Conservation (phyloP, 2,329 filamentous ascomycete genomes). For the Aspergillus terreus region DNA sequence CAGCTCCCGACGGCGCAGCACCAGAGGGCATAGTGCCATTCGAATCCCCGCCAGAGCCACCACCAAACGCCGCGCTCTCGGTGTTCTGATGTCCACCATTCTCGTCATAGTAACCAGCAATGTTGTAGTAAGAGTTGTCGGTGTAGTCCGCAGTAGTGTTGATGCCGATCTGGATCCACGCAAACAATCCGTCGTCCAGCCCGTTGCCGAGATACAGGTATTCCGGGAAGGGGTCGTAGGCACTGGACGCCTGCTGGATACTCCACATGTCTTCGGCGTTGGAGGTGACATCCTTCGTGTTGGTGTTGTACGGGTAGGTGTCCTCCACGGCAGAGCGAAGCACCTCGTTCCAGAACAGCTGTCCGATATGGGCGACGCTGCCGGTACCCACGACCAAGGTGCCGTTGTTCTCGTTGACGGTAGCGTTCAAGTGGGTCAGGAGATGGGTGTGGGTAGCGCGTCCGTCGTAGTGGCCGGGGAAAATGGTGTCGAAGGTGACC, state of each 20-base stretch:
- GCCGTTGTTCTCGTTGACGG: conserved; percentile 38
- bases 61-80: conserved; percentile 12
- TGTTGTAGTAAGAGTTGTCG: conserved; percentile 21
- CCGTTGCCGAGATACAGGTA: conserved; percentile 52
- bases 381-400: conserved; percentile 43
- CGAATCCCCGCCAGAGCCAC: conserved; percentile 7
- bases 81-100: conserved; percentile 19
- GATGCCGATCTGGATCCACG: conserved; percentile 49
- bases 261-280: conserved; percentile 45
- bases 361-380: conserved; percentile 47
- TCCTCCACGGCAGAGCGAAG: conserved; percentile 43
- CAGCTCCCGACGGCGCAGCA: neutral
- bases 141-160: conserved; percentile 36
- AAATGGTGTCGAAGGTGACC: conserved; percentile 46
- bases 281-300: conserved; percentile 29
- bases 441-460: conserved; percentile 51
- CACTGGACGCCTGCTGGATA: conserved; percentile 38
- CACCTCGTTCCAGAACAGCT: conserved; percentile 49
- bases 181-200: conserved; percentile 45
- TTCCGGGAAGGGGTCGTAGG: conserved; percentile 52
- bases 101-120: conserved; percentile 21
- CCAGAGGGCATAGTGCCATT: conserved; percentile 14
- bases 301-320: conserved; percentile 35
- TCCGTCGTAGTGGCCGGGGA: conserved; percentile 47
- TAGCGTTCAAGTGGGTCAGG: conserved; percentile 40